A percentile compares a stretch with the other conserved stretches of the same genome.
Evolutionary conservation across 129 eudicot genomes (phyloP).

Genomic region (Glebionis coronaria): DNA sequence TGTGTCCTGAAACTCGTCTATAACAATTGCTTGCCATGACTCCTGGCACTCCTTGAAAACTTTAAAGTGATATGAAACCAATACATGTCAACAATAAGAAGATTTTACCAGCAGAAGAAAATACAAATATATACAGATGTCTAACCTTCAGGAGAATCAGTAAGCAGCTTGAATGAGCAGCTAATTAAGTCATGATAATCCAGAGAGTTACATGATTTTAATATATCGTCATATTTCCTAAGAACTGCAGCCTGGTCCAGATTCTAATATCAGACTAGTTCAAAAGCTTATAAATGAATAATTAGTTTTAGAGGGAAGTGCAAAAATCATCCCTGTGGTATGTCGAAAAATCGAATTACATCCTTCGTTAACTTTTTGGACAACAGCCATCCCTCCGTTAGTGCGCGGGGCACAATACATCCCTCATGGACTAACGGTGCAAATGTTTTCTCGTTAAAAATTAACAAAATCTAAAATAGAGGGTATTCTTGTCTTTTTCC

Average conservation of each 20-base stretch:
- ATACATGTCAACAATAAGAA: conserved; percentile 20
- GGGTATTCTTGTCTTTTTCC: too few relatives aligned
- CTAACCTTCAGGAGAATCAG: conserved; percentile 75
- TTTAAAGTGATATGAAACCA: conserved; percentile 25
- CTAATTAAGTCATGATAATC: conserved; percentile 94
- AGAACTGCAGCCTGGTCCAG: conserved; percentile 78
- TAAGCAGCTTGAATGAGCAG: conserved; percentile 79
- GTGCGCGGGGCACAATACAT: too few relatives aligned
- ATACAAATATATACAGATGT: conserved; percentile 5
- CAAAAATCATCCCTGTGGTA: too few relatives aligned
- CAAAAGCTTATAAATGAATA: conserved; percentile 12
- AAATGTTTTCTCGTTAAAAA: too few relatives aligned
- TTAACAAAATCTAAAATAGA: too few relatives aligned
- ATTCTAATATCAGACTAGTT: conserved; percentile 18
- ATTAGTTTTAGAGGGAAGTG: too few relatives aligned
- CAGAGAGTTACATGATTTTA: conserved; percentile 80
- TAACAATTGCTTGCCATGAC: conserved; percentile 83
- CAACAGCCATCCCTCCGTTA: too few relatives aligned
- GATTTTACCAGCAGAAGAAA: not conserved
- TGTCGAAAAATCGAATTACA: too few relatives aligned
- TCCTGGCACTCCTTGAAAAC: conserved; percentile 72
- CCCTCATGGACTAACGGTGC: too few relatives aligned
- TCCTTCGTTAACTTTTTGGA: too few relatives aligned
- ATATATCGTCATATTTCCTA: conserved; percentile 57
- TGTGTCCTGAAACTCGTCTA: conserved; percentile 97